A percentile compares a stretch with the other conserved stretches of the same genome.
Evolutionary conservation across 306 rosid species (phyloP).

Genomic region (Dalbergia cultrata): DNA sequence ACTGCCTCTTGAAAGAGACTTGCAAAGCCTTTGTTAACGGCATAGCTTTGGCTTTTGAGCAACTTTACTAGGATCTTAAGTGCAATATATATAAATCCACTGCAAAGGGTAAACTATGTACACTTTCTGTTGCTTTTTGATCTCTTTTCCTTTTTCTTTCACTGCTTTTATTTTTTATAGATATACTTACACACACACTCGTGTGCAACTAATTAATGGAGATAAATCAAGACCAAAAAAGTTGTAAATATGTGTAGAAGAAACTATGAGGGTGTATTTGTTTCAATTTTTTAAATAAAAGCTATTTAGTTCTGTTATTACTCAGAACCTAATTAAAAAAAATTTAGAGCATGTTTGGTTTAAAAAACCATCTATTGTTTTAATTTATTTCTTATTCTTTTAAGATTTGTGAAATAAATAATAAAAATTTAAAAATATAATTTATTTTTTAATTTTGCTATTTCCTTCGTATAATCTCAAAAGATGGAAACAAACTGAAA

Average conservation of each 20-base stretch:
- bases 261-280: too few species aligned
- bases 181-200: neutral
- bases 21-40: conserved; percentile 41
- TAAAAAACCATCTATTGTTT: too few species aligned
- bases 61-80: conserved; percentile 10
- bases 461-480: too few species aligned
- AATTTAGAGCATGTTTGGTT: too few species aligned
- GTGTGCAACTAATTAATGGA: neutral
- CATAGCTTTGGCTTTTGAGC: conserved; percentile 22
- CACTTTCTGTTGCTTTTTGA: conserved; percentile 24
- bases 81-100: neutral
- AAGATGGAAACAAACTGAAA: too few species aligned
- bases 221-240: neutral
- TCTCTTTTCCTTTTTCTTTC: neutral
- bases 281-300: too few species aligned
- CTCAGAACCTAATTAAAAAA: too few species aligned
- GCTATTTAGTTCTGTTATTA: too few species aligned
- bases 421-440: too few species aligned
- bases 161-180: neutral
- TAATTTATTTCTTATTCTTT: too few species aligned
- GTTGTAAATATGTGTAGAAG: neutral
- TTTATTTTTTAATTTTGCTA: too few species aligned
- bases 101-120: neutral
- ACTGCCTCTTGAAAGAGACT: conserved; percentile 39
- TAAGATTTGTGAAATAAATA: too few species aligned